Evolutionary conservation across 2,329 filamentous ascomycete species (phyloP), one percentile per base, ranked within the genome.

Genomic region (Davidsoniella virescens): DNA sequence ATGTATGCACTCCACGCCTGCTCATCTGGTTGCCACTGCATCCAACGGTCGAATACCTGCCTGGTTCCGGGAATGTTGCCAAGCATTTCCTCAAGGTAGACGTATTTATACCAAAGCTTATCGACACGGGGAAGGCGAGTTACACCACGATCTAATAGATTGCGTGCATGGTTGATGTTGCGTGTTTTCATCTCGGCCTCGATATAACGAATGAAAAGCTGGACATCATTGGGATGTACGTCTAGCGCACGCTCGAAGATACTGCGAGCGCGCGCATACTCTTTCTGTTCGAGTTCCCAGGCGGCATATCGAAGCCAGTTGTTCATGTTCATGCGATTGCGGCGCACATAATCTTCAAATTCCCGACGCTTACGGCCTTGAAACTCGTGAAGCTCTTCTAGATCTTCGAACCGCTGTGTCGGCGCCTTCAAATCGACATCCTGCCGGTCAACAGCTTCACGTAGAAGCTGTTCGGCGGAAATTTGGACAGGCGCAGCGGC

Each of bases 101-200:
- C 87, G 70, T 95, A 98, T 64, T 96, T 96, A 71, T 94, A 98
- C 92, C 92, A 98, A 33, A 98, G 70, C 71, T 96, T 96, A 63
- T 96, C 87, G 39, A 96, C 78, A 52, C 92, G 74, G 4, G 92
- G 92, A 38, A 95, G 70, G 51, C 93, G 85, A 1, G 87, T 87
- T 49, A 96, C 86, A n/a, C 92, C 88, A 50, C 92, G 82, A 63
- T 98, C 92, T 48, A 98, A 76, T 47, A 98, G 67, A 63, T 98
- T 98, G 52, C 92, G 75, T 33, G 92, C 88, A 72, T 96, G 90
- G 63, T 94, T 94, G 70, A 98, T 95, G 63, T 94, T 94, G 57
- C 88, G 73, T 55, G 62, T 61, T 67, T 93, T 93, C 84, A 98
- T 94, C 72, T 96, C 92, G 44, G 87, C 78, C 68, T 98, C 92